A percentile compares a stretch with the other conserved stretches of the same genome.
Conservation (phyloP, 768 basidiomycete genomes). For the Suillus weaverae region DNA sequence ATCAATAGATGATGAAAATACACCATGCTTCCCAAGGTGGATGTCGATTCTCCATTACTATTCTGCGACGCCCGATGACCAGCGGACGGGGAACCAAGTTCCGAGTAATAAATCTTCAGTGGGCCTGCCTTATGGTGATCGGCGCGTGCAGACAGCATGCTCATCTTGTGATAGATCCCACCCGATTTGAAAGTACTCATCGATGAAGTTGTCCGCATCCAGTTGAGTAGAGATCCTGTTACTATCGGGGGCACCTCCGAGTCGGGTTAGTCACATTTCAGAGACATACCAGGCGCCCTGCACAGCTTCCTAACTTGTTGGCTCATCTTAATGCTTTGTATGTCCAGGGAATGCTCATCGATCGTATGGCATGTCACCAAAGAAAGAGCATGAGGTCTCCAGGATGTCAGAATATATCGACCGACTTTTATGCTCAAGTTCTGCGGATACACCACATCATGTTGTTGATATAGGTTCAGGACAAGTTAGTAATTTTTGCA, state of each 20-base stretch:
- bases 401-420: slow-evolving; percentile 60
- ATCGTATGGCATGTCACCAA: slow-evolving; percentile 64
- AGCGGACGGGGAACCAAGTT: neutral
- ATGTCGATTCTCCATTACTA: slow-evolving; percentile 26
- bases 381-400: slow-evolving; percentile 71
- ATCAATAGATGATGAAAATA: slow-evolving; percentile 14
- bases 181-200: slow-evolving; percentile 20
- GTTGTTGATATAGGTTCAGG: slow-evolving; percentile 77
- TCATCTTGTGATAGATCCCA: slow-evolving; percentile 21
- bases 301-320: slow-evolving; percentile 4
- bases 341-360: slow-evolving; percentile 10
- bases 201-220: slow-evolving; percentile 26
- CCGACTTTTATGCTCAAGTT: slow-evolving; percentile 30
- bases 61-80: neutral
- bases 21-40: slow-evolving; percentile 22
- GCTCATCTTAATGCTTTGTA: neutral
- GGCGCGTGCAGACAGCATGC: neutral
- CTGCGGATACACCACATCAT: slow-evolving; percentile 32
- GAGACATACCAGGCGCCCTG: neutral
- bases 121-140: neutral
- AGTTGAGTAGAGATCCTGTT: slow-evolving; percentile 23
- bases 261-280: slow-evolving; percentile 15
- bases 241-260: slow-evolving; percentile 10
- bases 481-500: slow-evolving; percentile 43
- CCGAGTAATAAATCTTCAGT: slow-evolving; percentile 1